These are phyloP conservation scores for Hanseniaspora nectarophila DNA, from an alignment of 805 yeast species.

Conservation along the genomic window DNA sequence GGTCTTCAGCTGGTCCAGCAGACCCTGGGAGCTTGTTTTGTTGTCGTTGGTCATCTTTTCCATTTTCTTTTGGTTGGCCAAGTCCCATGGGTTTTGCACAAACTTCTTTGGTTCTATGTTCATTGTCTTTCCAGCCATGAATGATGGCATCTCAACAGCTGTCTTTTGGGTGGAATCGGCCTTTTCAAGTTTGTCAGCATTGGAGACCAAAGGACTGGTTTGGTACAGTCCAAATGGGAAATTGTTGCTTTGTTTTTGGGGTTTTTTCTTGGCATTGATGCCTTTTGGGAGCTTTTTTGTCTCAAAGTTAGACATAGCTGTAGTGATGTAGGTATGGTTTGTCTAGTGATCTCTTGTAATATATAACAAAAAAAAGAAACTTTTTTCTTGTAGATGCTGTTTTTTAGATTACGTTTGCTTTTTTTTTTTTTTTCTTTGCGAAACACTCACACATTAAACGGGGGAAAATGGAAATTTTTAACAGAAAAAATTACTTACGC, in stretches of 20 bases:
- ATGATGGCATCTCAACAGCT: slow-evolving; percentile 28
- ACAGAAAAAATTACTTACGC: too few species aligned
- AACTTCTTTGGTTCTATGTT: slow-evolving; percentile 25
- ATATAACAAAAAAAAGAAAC: too few species aligned
- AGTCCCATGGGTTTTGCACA: slow-evolving; percentile 54
- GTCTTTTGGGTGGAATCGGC: background rate
- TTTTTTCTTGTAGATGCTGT: too few species aligned
- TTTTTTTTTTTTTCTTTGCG: too few species aligned
- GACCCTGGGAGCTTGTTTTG: slow-evolving; percentile 37
- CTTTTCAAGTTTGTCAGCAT: background rate
- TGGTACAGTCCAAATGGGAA: background rate
- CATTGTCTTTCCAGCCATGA: slow-evolving; percentile 30
- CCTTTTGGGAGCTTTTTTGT: background rate
- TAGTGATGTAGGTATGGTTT: background rate
- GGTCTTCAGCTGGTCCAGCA: slow-evolving; percentile 63
- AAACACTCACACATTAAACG: background rate
- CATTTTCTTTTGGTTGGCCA: slow-evolving; percentile 56
- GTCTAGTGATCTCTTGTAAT: too few species aligned
- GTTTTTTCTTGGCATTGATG: background rate
- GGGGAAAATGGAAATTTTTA: too few species aligned
- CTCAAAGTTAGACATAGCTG: background rate
- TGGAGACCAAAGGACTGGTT: background rate
- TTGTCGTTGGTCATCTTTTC: slow-evolving; percentile 35
- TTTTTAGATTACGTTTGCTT: too few species aligned
- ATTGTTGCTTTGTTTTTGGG: background rate